These are phyloP conservation scores for Pyrenophora graminea DNA, from an alignment of 2,329 filamentous ascomycete species.

Conservation along the genomic window DNA sequence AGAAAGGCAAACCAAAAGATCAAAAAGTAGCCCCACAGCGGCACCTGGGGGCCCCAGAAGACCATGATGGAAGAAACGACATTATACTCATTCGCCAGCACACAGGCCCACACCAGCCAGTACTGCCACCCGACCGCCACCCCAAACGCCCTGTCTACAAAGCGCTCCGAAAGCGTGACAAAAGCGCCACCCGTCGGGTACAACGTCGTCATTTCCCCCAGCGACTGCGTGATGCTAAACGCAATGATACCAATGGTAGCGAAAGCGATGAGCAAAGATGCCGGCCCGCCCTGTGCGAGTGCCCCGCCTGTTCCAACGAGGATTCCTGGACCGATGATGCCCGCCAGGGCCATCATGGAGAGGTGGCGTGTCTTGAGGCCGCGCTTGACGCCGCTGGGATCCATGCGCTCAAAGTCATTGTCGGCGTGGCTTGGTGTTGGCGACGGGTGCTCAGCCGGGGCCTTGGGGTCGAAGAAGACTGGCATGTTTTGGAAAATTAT, in stretches of 20 bases:
- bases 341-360: slow-evolving; percentile 59
- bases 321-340: slow-evolving; percentile 69
- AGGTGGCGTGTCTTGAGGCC: slow-evolving; percentile 71
- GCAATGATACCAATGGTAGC: slow-evolving; percentile 73
- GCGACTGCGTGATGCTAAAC: slow-evolving; percentile 69
- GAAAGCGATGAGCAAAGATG: slow-evolving; percentile 74
- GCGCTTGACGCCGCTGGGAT: slow-evolving; percentile 69
- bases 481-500: slow-evolving; percentile 18
- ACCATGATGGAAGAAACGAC: slow-evolving; percentile 68
- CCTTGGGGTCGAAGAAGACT: slow-evolving; percentile 27
- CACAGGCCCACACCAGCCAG: slow-evolving; percentile 64
- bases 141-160: slow-evolving; percentile 46
- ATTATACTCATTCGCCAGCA: slow-evolving; percentile 73
- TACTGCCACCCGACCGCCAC: slow-evolving; percentile 42
- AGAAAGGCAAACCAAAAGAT: slow-evolving; percentile 49
- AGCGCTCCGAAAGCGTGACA: slow-evolving; percentile 69
- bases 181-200: slow-evolving; percentile 74
- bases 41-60: slow-evolving; percentile 64
- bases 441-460: slow-evolving; percentile 18
- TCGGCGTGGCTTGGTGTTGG: slow-evolving; percentile 27
- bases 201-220: slow-evolving; percentile 75
- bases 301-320: slow-evolving; percentile 74
- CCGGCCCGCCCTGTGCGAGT: slow-evolving; percentile 69
- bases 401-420: slow-evolving; percentile 46
- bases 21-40: slow-evolving; percentile 49